A percentile compares a stretch with the other conserved stretches of the same genome.
Conservation (phyloP, 768 basidiomycete genomes). For the Termitomyces bulborhizus region DNA sequence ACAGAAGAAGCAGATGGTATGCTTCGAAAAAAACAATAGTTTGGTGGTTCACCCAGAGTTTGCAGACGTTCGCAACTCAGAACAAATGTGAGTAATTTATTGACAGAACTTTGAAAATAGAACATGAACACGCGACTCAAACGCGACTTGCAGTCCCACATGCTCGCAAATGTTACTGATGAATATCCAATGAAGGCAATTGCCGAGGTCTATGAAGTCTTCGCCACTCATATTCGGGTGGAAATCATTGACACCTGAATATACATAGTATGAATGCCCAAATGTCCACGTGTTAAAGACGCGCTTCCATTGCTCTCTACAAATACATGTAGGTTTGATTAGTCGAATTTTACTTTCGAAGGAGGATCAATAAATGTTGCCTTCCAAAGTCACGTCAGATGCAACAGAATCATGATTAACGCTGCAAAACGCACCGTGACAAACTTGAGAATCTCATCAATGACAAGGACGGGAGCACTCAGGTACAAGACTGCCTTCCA, state of each 20-base stretch:
- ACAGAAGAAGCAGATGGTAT: no score
- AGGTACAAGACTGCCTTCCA: constrained; percentile 92
- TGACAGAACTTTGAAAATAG: background rate
- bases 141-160: background rate
- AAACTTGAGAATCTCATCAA: constrained; percentile 90
- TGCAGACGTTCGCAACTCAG: background rate
- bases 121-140: background rate
- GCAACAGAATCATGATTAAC: background rate
- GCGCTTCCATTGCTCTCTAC: constrained; percentile 13
- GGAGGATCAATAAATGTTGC: constrained; percentile 54
- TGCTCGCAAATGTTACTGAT: background rate
- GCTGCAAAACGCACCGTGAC: constrained; percentile 50
- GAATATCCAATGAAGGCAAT: background rate
- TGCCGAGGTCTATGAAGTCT: background rate
- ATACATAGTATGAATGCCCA: background rate
- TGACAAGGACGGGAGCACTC: constrained; percentile 80
- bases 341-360: constrained; percentile 45
- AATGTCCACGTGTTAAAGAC: background rate
- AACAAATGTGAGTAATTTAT: background rate
- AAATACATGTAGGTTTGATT: constrained; percentile 15
- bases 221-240: background rate
- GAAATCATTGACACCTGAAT: background rate
- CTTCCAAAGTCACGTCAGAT: constrained; percentile 22
- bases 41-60: background rate
- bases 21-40: background rate